A percentile compares a stretch with the other conserved stretches of the same genome.
phyloP scores from a whole-genome alignment of 768 basidiomycete species.

The Filobasidium floriforme region DNA sequence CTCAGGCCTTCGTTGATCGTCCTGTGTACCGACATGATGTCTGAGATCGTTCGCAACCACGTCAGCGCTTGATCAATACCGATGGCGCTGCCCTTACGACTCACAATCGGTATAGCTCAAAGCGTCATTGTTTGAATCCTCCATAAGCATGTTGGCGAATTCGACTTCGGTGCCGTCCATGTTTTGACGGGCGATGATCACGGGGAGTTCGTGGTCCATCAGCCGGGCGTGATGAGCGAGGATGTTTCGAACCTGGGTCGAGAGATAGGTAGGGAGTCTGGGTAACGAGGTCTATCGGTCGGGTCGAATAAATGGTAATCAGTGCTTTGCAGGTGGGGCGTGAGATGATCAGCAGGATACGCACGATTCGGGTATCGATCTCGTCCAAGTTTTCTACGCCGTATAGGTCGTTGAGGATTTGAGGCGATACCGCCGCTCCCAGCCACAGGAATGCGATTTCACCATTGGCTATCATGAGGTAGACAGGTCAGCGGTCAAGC shows the following conservation, averaged over 20 bases:
- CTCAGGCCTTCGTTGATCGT: constrained; percentile 41
- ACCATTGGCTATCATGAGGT: constrained; percentile 62
- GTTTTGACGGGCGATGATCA: constrained; percentile 80
- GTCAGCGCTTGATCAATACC: too few species aligned
- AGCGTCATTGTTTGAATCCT: constrained; percentile 93
- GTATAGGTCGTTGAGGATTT: constrained; percentile 73
- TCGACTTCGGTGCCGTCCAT: constrained; percentile 88
- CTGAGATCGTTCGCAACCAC: constrained; percentile 13
- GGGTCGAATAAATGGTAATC: too few species aligned
- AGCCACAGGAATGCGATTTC: constrained; percentile 85
- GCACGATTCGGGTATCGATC: constrained; percentile 63
- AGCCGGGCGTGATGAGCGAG: constrained; percentile 59
- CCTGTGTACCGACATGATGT: constrained; percentile 43
- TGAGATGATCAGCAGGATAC: too few species aligned
- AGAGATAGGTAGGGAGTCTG: constrained; percentile 62
- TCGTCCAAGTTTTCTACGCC: constrained; percentile 69
- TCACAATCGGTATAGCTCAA: constrained; percentile 84
- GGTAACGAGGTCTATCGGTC: constrained; percentile 75
- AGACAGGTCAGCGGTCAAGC: not conserved
- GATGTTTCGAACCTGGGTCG: constrained; percentile 77
- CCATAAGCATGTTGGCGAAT: constrained; percentile 92
- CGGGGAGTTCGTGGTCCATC: constrained; percentile 41
- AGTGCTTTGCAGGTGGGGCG: too few species aligned
- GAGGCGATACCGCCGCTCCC: constrained; percentile 70
- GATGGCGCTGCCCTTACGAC: too few species aligned